Base-by-base conservation (phyloP, 2,329 filamentous ascomycete species). In the Cadophora sp. region DNA sequence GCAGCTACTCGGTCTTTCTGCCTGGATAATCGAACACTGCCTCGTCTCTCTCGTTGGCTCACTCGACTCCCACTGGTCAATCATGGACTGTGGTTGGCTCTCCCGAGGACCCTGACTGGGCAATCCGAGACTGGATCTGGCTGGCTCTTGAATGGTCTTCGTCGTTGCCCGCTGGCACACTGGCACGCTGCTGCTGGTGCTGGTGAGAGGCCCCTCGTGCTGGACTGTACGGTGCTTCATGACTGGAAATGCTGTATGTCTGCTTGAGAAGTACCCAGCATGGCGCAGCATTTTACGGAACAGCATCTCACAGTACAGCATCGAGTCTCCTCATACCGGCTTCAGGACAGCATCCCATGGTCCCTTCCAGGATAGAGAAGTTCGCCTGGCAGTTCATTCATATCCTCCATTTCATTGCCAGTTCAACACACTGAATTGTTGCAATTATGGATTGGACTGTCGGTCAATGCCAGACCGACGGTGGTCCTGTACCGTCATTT, bases 1-100 rank as follows among this genome's bases (percentile, higher is more conserved):
- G 41, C 16, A 45, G 20, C 43, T 60, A 20, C 58, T 60, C 58
- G 24, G 58, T 48, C 55, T 43, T 43, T 60, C 58, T 60, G 58
- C 24, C 36, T 41, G 36, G 36, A 58, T 24, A 24, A 9, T 41
- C 20, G 20, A 58, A 3, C 33, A 58, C 20, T 13, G 58, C 58
- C 47, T 24, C 45, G 58, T 41, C 47, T 3, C 27, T 24, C 45
- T 53, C 30, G 43, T 27, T 27, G 27, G 27, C 36, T 39, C 27
- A 11, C 11, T 41, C 22, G 14, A 33, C 47, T 41, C 27, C 20
- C 14, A 62, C 45, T 62, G 45, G 45, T 36, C 47, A 62, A 50
- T 62, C 27, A 27, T 36, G 47, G 36, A 39, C 36, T 62, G 30
- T 53, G 33, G 30, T 60, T 60, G 59, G 43, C 45, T 20, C 16